Evolutionary conservation across 768 basidiomycete species (phyloP).

Genomic region (Pleurotus platypus): DNA sequence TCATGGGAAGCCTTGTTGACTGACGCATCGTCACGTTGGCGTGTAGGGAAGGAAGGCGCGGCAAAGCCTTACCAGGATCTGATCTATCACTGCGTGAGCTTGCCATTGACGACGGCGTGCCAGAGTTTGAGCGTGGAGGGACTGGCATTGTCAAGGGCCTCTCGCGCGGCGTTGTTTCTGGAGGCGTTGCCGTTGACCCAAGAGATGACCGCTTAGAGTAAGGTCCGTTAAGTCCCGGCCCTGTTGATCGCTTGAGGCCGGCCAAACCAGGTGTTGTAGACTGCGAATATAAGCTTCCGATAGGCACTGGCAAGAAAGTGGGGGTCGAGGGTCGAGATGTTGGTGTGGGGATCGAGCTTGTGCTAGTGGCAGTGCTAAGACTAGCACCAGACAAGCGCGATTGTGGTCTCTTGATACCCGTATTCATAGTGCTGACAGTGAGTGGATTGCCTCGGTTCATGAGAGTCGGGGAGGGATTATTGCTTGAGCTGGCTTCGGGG

Average conservation of each 20-base stretch:
- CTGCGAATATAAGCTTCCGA: conserved; percentile 43
- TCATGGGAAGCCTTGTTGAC: conserved; percentile 35
- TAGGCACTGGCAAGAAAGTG: conserved; percentile 72
- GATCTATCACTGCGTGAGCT: conserved; percentile 19
- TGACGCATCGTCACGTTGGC: conserved; percentile 47
- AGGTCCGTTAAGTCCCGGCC: conserved; percentile 38
- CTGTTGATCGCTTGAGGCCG: conserved; percentile 60
- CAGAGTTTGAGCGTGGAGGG: conserved; percentile 22
- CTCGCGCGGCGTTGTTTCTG: conserved; percentile 21
- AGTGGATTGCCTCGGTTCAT: conserved; percentile 31
- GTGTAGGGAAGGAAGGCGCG: conserved; percentile 37
- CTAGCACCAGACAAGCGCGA: conserved; percentile 71
- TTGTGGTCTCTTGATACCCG: conserved; percentile 58
- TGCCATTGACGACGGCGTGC: conserved; percentile 24
- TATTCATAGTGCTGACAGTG: conserved; percentile 38
- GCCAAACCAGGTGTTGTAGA: conserved; percentile 32
- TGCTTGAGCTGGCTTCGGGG: conserved; percentile 42
- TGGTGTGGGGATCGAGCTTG: conserved; percentile 63
- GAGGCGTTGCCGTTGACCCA: conserved; percentile 38
- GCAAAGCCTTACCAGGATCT: conserved; percentile 34
- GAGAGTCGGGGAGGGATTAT: conserved; percentile 43
- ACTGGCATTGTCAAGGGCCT: conserved; percentile 31
- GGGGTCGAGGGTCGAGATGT: conserved; percentile 72
- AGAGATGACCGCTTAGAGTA: conserved; percentile 59
- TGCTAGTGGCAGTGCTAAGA: conserved; percentile 41